Conservation (phyloP, 257 asterid species). For the Scutellaria baicalensis region DNA sequence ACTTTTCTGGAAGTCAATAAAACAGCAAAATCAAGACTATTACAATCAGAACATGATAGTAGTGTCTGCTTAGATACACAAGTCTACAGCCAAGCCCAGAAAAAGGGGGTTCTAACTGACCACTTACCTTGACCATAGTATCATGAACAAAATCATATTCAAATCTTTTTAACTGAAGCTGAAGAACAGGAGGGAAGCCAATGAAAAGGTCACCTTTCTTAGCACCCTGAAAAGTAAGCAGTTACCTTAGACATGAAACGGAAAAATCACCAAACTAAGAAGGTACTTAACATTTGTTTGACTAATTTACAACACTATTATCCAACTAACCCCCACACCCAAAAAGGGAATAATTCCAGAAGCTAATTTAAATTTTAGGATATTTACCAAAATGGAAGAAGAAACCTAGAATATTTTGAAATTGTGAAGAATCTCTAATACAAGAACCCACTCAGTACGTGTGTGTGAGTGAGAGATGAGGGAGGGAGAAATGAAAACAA, state of each 20-base stretch:
- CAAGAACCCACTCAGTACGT: too few species aligned
- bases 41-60: not conserved
- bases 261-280: not conserved
- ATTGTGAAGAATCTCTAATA: too few species aligned
- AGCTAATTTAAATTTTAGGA: too few species aligned
- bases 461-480: too few species aligned
- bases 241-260: conserved; percentile 12
- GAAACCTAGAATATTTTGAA: too few species aligned
- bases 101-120: not conserved
- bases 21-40: conserved; percentile 3
- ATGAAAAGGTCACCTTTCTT: conserved; percentile 75
- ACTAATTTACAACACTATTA: not conserved
- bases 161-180: conserved; percentile 75
- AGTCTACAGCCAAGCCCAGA: not conserved
- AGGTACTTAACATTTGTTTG: not conserved
- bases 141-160: conserved; percentile 75
- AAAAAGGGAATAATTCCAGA: too few species aligned
- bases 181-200: conserved; percentile 82
- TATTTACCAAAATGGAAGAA: too few species aligned
- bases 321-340: not conserved
- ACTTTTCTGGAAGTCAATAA: not conserved
- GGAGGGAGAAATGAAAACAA: not conserved
- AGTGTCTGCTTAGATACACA: not conserved
- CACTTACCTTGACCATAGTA: conserved; percentile 72
- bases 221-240: conserved; percentile 57